phyloP scores from a whole-genome alignment of 1,284 basidiomycete genomes.

The Pascua sp. region DNA sequence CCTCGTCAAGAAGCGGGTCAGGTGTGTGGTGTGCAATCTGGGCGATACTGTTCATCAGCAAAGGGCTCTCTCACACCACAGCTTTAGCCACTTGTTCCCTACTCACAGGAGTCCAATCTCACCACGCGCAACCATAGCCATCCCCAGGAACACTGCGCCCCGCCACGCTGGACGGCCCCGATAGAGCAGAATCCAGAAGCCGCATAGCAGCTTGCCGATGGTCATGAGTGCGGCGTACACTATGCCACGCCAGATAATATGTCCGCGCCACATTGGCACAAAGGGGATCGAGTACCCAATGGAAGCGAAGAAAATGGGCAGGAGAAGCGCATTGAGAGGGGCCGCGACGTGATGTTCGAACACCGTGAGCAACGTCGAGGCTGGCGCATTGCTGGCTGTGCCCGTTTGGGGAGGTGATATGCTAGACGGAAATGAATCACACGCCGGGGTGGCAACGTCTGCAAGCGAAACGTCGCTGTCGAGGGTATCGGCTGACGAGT shows the following conservation, averaged over 20 bases:
- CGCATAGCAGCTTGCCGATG: slow-evolving; percentile 52
- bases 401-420: too few species aligned
- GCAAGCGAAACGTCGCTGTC: too few species aligned
- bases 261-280: slow-evolving; percentile 52
- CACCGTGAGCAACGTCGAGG: slow-evolving; percentile 20
- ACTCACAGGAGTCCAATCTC: slow-evolving; percentile 56
- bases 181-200: slow-evolving; percentile 44
- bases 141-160: slow-evolving; percentile 46
- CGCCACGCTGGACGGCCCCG: slow-evolving; percentile 14
- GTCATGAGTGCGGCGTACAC: slow-evolving; percentile 55
- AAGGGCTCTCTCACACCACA: too few species aligned
- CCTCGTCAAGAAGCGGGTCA: slow-evolving; percentile 44
- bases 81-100: background rate
- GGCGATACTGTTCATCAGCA: slow-evolving; percentile 23
- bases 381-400: too few species aligned
- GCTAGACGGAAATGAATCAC: too few species aligned
- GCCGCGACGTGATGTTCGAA: slow-evolving; percentile 47
- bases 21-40: slow-evolving; percentile 31
- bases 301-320: slow-evolving; percentile 58
- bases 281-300: slow-evolving; percentile 60
- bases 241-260: slow-evolving; percentile 56
- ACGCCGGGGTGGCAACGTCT: too few species aligned
- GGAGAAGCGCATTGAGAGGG: slow-evolving; percentile 49
- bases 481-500: background rate
- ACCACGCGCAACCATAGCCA: slow-evolving; percentile 56